phyloP scores from a whole-genome alignment of 176 grass and related monocot genomes.

The Aegilops longissima region DNA sequence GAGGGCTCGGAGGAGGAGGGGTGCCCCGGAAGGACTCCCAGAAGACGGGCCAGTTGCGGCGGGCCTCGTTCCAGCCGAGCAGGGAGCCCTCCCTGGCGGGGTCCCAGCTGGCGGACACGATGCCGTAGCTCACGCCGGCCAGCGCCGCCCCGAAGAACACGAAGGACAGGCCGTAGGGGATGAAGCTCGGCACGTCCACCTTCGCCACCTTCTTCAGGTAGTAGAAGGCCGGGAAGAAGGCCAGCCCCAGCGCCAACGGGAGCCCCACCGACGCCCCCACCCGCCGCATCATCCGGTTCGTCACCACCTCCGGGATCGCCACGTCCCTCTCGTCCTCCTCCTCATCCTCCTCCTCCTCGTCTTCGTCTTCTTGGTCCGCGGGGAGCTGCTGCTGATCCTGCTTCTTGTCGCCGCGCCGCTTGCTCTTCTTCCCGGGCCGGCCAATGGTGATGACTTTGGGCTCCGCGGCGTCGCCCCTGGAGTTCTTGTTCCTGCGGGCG shows the following conservation, averaged over 20 bases:
- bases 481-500: constrained; percentile 32
- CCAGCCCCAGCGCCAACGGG: constrained; percentile 64
- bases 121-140: constrained; percentile 70
- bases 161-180: constrained; percentile 62
- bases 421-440: constrained; percentile 30
- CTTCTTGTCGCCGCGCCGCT: constrained; percentile 18
- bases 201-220: constrained; percentile 85
- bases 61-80: constrained; percentile 85
- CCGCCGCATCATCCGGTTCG: constrained; percentile 51
- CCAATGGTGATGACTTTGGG: constrained; percentile 44
- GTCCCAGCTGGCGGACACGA: constrained; percentile 96
- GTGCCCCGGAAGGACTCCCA: constrained; percentile 71
- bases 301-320: constrained; percentile 61
- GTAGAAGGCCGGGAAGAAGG: constrained; percentile 90
- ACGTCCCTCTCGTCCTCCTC: constrained; percentile 35
- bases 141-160: constrained; percentile 52
- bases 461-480: constrained; percentile 17
- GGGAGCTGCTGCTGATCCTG: neutral
- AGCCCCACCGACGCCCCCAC: constrained; percentile 49
- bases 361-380: neutral
- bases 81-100: constrained; percentile 78
- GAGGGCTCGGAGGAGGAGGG: constrained; percentile 9
- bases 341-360: accelerated
- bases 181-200: constrained; percentile 51
- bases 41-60: constrained; percentile 94